Base-by-base conservation (phyloP, 1,284 basidiomycete genomes). In the Fomitopsis betulina region DNA sequence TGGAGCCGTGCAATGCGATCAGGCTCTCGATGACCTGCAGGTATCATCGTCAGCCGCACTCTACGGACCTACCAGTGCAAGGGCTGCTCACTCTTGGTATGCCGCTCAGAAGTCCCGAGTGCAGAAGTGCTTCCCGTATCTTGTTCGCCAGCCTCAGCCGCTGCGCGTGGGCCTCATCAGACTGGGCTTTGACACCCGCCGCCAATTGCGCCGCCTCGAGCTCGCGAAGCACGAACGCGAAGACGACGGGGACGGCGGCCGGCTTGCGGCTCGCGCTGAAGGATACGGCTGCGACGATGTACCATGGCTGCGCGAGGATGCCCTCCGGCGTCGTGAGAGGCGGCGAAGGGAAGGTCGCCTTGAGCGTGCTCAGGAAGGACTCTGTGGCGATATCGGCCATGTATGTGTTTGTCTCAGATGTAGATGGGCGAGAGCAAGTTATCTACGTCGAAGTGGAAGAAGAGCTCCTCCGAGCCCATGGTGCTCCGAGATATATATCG, bases 101-200 rank as follows among this genome's bases (percentile, higher is more conserved):
- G 15, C 84, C 84, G 58, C 74, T 74, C 19, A 80, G 76, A 62
- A 83, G 66, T 7, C 81, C 83, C 8, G 78, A 76, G 64, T 84
- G 85, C 69, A 86, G 79, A 7, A 86, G 60, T 0, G 78, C 78
- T 58, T 86, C 85, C 13, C 83, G 75, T 23, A 85, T 65, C 63
- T 77, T 82, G 56, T 77, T 72, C 43, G 78, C 78, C 4, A 84
- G 70, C 5, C 72, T 43, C 30, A 75, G 67, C 42, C 68, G 70
- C 57, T 81, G 74, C 8, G 67, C 64, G 13, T 71, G 68, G 0
- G 68, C 67, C 25, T 68, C 56, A 32, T 54, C 45, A 8, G 45
- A 47, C 23, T 47, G 67, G 1, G 55, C 56, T 6, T 69, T 66
- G 30, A 73, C 68, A 19, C 56, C 47, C 8, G 39, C 42, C 33